phyloP scores from a whole-genome alignment of 768 basidiomycete species.

The Leccinum longicurvipes region DNA sequence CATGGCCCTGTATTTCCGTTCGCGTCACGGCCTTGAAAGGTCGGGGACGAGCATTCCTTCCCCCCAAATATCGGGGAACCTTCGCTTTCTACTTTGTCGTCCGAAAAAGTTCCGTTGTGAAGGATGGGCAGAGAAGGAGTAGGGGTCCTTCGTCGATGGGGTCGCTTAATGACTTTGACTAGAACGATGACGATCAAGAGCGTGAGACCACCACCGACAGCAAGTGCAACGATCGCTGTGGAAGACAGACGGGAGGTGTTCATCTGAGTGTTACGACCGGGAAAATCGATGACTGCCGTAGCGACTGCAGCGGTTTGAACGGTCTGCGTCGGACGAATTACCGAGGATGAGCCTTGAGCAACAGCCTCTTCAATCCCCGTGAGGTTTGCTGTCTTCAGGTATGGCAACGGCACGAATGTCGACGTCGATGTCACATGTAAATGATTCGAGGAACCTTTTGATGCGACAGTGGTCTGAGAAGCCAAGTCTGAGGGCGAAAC shows the following conservation, averaged over 20 bases:
- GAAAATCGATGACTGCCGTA: neutral
- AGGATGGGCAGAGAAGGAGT: slow-evolving; percentile 76
- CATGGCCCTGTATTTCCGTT: slow-evolving; percentile 44
- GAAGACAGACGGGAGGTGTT: slow-evolving; percentile 39
- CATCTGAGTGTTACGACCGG: slow-evolving; percentile 10
- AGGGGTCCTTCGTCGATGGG: slow-evolving; percentile 50
- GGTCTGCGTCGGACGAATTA: slow-evolving; percentile 3
- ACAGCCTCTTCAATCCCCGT: slow-evolving; percentile 19
- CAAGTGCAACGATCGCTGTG: slow-evolving; percentile 49
- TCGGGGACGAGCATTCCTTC: slow-evolving; percentile 52
- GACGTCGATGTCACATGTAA: slow-evolving; percentile 17
- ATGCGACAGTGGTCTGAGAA: slow-evolving; percentile 23
- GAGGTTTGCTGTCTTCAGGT: slow-evolving; percentile 23
- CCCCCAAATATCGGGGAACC: slow-evolving; percentile 80
- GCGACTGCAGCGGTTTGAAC: slow-evolving; percentile 1
- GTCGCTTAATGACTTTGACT: slow-evolving; percentile 47
- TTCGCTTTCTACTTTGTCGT: slow-evolving; percentile 43
- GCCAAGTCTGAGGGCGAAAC: slow-evolving; percentile 11
- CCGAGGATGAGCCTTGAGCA: slow-evolving; percentile 12
- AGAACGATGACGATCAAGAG: slow-evolving; percentile 48
- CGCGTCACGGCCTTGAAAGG: slow-evolving; percentile 27
- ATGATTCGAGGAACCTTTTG: slow-evolving; percentile 12
- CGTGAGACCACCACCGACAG: slow-evolving; percentile 48
- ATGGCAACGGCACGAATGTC: slow-evolving; percentile 29
- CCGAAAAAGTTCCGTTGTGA: slow-evolving; percentile 51